Evolutionary conservation across 805 yeast species (phyloP), one percentile per base, ranked within the genome.

Genomic region (Wickerhamomyces tratensis): DNA sequence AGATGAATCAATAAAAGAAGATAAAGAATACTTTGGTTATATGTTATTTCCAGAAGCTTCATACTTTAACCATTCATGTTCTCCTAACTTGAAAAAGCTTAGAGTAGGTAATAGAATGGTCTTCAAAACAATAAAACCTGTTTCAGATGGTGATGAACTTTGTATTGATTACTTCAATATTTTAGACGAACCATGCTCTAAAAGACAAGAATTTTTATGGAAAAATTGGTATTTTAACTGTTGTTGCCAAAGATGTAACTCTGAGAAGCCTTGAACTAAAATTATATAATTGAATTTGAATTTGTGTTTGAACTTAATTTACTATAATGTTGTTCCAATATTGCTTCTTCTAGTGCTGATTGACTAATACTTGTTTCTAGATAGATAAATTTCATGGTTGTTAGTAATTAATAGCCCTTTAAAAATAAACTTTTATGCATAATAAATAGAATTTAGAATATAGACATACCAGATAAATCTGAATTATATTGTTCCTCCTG

Each of bases 21-120:
- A 69, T 35, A 56, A 58, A 42, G 82, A 76, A 44, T 77, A 72
- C 48, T 64, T 78, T 40, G 87, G 87, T 0, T 76, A 76, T 47
- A 69, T 74, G 35, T 67, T 80, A 4, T 75, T 67, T 44, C 83
- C 86, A 1, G 69, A 72, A 29, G 85, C 81, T 0, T 80, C 86
- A 4, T 79, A 65, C 49, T 80, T 80, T 67, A 80, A 80, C 52
- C 86, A 80, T 54, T 75, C 82, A 4, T 80, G 86, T 56, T 56
- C 50, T 1, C 82, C 82, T n/a, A 77, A 77, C 47, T 48, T 79
- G 20, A 53, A 51, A 12, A 79, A 78, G 47, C 53, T 46, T n/a
- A 61, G 82, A 36, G 43, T 46, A 1, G 62, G 62, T 0, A 59
- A 68, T 15, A 50, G 50, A n/a, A 60, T 77, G 62, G 44, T 43